A percentile compares a stretch with the other conserved stretches of the same genome.
These are phyloP conservation scores for Aspergillus biplanus DNA, from an alignment of 495 filamentous ascomycete species.

Conservation along the genomic window DNA sequence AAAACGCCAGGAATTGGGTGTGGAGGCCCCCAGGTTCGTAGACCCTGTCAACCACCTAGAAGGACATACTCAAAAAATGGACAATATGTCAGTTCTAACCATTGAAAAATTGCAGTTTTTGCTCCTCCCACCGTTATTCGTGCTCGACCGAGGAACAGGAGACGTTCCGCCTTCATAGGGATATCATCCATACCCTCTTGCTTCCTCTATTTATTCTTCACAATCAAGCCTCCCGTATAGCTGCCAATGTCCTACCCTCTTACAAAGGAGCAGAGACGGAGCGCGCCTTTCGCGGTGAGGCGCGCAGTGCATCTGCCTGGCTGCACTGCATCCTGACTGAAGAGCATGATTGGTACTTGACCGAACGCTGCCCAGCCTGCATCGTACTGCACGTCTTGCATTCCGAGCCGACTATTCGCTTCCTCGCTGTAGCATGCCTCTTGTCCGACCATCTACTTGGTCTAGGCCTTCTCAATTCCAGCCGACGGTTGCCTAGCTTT, in stretches of 20 bases:
- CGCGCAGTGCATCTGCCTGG: conserved; percentile 63
- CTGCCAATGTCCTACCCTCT: conserved; percentile 48
- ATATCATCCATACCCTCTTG: conserved; percentile 62
- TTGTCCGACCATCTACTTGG: conserved; percentile 48
- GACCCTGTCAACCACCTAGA: neutral
- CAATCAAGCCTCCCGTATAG: conserved; percentile 54
- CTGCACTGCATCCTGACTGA: conserved; percentile 61
- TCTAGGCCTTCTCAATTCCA: conserved; percentile 25
- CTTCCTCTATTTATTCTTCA: conserved; percentile 62
- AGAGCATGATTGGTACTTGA: conserved; percentile 62
- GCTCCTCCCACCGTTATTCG: conserved; percentile 45
- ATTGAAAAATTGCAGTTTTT: conserved; percentile 44
- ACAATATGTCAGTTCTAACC: conserved; percentile 15
- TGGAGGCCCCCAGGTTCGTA: conserved; percentile 39
- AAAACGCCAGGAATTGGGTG: conserved; percentile 45
- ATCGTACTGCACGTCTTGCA: conserved; percentile 56
- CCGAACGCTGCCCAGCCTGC: conserved; percentile 60
- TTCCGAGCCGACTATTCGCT: conserved; percentile 62
- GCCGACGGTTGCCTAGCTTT: conserved; percentile 44
- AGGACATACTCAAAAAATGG: neutral
- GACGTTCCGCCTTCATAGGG: conserved; percentile 60
- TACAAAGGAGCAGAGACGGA: conserved; percentile 57
- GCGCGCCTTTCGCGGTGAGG: conserved; percentile 60
- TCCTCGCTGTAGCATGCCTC: conserved; percentile 58
- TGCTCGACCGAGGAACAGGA: conserved; percentile 46